Conservation (phyloP, 2,329 filamentous ascomycete species). For the Aureobasidium melanogenum region DNA sequence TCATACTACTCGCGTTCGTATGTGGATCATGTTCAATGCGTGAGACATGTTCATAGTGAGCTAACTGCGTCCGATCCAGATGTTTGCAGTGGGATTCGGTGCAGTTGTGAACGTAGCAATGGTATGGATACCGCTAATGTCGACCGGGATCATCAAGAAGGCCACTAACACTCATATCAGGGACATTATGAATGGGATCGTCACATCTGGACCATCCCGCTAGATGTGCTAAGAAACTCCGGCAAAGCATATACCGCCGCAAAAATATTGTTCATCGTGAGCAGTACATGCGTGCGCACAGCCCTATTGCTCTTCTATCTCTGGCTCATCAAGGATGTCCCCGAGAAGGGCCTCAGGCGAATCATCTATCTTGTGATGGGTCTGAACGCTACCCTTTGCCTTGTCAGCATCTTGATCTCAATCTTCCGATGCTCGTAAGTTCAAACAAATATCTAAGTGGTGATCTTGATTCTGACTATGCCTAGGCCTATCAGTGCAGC, state of each 20-base stretch:
- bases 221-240: constrained; percentile 18
- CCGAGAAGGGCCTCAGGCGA: constrained; percentile 29
- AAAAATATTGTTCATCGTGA: constrained; percentile 34
- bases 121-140: constrained; percentile 5
- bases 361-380: constrained; percentile 30
- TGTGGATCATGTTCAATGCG: neutral
- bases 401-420: constrained; percentile 28
- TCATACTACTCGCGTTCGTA: constrained; percentile 34
- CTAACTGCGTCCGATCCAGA: constrained; percentile 17
- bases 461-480: neutral
- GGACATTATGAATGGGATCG: constrained; percentile 33
- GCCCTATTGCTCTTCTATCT: constrained; percentile 39
- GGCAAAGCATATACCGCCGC: constrained; percentile 33
- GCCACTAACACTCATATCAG: neutral
- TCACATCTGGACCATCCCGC: constrained; percentile 34
- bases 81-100: constrained; percentile 32
- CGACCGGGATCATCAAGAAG: neutral
- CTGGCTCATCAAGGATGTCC: constrained; percentile 33
- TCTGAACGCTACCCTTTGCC: constrained; percentile 28
- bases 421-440: constrained; percentile 33
- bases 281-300: constrained; percentile 35
- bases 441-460: too few relatives aligned
- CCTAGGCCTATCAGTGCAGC: constrained; percentile 30
- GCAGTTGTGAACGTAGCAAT: constrained; percentile 33
- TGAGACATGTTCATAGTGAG: neutral